Base-by-base conservation (phyloP, 352 stramenopile species). In the Globisporangium middletonii region DNA sequence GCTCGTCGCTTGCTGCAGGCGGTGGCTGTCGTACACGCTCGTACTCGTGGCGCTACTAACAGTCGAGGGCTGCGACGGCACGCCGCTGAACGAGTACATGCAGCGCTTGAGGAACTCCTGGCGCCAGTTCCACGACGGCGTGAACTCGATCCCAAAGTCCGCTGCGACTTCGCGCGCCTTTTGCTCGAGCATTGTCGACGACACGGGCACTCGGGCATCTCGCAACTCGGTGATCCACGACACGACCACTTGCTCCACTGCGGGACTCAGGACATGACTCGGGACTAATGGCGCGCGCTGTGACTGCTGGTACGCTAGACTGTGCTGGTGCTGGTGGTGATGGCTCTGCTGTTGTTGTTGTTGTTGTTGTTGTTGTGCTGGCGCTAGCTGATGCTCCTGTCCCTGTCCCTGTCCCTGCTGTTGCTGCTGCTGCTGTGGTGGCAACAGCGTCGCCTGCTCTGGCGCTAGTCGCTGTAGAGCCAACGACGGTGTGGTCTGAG, bases 51-150 rank as follows among this genome's bases (percentile, higher is more conserved):
- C 18, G 11, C 13, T 48, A 9, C 13, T 48, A 16, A 9, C 16
- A 15, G 15, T 52, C 23, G 47, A 12, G 28, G 11, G 23, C 45
- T 33, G 57, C 2, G 43, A 37, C 4, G 53, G 33, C 33, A 51
- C 53, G 11, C 57, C 57, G 9, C 50, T 50, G 13, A 63, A 50
- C n/a, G 57, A 43, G 33, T 63, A 63, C 19, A 50, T 44, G 57
- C 53, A 63, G 50, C 57, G 57, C 50, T 63, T 63, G n/a, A 63
- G 23, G 33, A 63, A 63, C 27, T 57, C 57, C 28, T 58, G 49
- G 23, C 57, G 57, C 57, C 57, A 63, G 43, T 63, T 43, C 57
- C 57, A 63, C 28, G 57, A 57, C 15, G 57, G 50, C 19, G 43
- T 42, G 50, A 63, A 63, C 50, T 28, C 30, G 30, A 63, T 46